A percentile compares a stretch with the other conserved stretches of the same genome.
Conservation (phyloP, 225 moss, liverwort and hornwort species). For the Ulota crispa region DNA sequence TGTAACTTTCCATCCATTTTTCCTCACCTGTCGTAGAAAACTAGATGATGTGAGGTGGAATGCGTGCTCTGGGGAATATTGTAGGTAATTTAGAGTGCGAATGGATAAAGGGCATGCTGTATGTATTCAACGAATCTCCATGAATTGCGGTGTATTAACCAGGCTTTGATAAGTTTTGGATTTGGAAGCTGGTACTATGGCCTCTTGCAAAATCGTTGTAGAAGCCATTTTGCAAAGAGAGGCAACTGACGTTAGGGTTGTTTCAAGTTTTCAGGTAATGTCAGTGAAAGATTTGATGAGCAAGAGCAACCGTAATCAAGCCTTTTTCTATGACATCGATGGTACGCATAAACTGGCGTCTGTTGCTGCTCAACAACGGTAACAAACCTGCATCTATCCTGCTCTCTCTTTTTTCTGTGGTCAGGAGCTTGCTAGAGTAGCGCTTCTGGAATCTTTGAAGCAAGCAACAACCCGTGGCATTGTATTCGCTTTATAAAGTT, state of each 20-base stretch:
- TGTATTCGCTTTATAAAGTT: neutral
- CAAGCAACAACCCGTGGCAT: neutral
- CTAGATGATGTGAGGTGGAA: constrained; percentile 16
- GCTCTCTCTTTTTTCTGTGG: neutral
- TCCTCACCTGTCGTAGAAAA: neutral
- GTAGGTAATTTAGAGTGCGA: neutral
- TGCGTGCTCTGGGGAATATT: neutral
- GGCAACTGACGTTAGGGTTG: constrained; percentile 19
- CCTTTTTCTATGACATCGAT: constrained; percentile 29
- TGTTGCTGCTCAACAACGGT: constrained; percentile 37
- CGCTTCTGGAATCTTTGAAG: neutral
- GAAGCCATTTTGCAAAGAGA: neutral
- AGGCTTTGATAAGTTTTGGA: neutral
- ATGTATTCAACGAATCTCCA: neutral
- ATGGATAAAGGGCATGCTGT: neutral
- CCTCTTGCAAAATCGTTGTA: neutral
- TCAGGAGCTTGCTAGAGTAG: neutral
- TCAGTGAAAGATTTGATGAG: constrained; percentile 42
- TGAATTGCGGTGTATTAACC: neutral
- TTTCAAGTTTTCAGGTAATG: constrained; percentile 34
- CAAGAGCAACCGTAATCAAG: constrained; percentile 38
- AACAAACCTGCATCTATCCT: neutral
- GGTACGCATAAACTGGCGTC: constrained; percentile 30
- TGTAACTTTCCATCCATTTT: neutral
- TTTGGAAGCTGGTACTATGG: neutral